Evolutionary conservation across 2,329 filamentous ascomycete genomes (phyloP).

Genomic region (Penicillium italicum): DNA sequence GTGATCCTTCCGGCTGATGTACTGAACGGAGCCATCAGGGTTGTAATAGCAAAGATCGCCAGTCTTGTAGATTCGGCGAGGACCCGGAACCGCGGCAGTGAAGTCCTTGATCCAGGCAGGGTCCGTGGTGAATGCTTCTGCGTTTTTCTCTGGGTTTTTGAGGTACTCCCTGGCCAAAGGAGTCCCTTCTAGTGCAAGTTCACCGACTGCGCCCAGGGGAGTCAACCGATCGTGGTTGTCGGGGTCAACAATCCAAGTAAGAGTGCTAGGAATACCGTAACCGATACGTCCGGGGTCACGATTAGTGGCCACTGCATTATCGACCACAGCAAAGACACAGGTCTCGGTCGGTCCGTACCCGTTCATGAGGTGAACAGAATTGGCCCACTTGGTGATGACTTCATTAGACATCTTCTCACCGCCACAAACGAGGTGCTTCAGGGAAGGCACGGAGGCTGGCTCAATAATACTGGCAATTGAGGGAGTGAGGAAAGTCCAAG

Average conservation of each 20-base stretch:
- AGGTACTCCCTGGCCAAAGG: slow-evolving; percentile 41
- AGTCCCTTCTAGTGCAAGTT: slow-evolving; percentile 40
- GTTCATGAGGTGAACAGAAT: slow-evolving; percentile 37
- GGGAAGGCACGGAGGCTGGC: slow-evolving; percentile 37
- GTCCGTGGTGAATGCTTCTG: slow-evolving; percentile 27
- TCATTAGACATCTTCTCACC: slow-evolving; percentile 65
- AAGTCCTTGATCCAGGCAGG: slow-evolving; percentile 27
- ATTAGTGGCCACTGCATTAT: slow-evolving; percentile 27
- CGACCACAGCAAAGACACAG: slow-evolving; percentile 31
- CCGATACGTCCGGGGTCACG: slow-evolving; percentile 27
- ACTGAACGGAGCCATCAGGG: slow-evolving; percentile 33
- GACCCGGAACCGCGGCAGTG: slow-evolving; percentile 5
- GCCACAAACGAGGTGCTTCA: slow-evolving; percentile 45
- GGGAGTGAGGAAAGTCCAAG: slow-evolving; percentile 46
- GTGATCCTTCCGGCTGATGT: slow-evolving; percentile 60
- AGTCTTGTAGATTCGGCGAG: slow-evolving; percentile 29
- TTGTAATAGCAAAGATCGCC: slow-evolving; percentile 35
- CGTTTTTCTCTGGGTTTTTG: slow-evolving; percentile 36
- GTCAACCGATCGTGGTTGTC: slow-evolving; percentile 31
- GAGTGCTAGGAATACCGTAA: slow-evolving; percentile 26
- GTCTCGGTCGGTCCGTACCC: slow-evolving; percentile 41
- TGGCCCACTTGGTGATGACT: slow-evolving; percentile 67
- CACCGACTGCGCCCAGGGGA: slow-evolving; percentile 38
- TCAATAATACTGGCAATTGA: slow-evolving; percentile 42
- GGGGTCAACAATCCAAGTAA: slow-evolving; percentile 37